Evolutionary conservation across 163 green algal species (phyloP).

Genomic region (Coccomyxa subellipsoidea): DNA sequence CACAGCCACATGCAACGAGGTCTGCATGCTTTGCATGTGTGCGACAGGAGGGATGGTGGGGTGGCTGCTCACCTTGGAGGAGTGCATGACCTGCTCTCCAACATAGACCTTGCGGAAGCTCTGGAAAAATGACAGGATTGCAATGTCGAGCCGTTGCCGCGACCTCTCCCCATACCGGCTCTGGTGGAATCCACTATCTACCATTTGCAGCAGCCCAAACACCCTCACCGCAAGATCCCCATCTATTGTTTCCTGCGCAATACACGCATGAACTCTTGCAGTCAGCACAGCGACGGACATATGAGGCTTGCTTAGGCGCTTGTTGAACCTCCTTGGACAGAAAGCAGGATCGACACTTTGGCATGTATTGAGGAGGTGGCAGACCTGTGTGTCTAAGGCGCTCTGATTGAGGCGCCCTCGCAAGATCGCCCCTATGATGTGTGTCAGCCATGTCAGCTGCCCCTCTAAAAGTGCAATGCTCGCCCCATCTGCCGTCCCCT

Average conservation of each 20-base stretch:
- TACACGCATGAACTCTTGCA: not conserved
- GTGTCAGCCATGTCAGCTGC: conserved; percentile 95
- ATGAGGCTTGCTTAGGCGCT: too few species aligned
- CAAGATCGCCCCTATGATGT: conserved; percentile 91
- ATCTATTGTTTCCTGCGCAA: conserved; percentile 83
- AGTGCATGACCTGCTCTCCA: conserved; percentile 91
- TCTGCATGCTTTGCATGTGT: not conserved
- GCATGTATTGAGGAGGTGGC: too few species aligned
- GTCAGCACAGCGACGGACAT: too few species aligned
- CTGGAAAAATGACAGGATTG: conserved; percentile 93
- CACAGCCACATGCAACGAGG: not conserved
- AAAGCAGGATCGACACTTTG: too few species aligned
- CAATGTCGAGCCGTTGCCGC: conserved; percentile 88
- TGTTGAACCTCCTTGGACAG: too few species aligned
- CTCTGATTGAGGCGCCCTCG: conserved; percentile 62
- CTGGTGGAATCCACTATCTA: conserved; percentile 55
- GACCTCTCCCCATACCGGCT: conserved; percentile 71
- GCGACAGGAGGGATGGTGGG: not conserved
- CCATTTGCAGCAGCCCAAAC: conserved; percentile 75
- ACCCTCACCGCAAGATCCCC: conserved; percentile 85
- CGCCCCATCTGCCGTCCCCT: conserved; percentile 5
- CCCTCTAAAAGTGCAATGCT: conserved; percentile 84
- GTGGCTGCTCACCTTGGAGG: conserved; percentile 56
- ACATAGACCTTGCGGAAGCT: conserved; percentile 96
- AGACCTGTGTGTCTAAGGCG: conserved; percentile 10